A percentile compares a stretch with the other conserved stretches of the same genome.
Conservation (phyloP, 2,329 filamentous ascomycete genomes). For the Paecilomyces sp. region DNA sequence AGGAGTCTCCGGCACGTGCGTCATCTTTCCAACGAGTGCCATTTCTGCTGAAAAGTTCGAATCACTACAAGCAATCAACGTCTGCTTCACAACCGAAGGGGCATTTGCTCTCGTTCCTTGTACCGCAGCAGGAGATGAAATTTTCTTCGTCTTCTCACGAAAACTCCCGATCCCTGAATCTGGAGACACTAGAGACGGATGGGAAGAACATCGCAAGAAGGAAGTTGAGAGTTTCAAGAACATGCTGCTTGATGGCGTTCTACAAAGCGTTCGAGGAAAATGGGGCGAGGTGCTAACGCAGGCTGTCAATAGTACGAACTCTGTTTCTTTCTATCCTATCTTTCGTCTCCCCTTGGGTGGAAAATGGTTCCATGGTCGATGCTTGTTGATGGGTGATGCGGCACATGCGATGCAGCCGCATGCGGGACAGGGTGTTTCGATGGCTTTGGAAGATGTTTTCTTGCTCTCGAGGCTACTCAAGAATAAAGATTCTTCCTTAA, state of each 20-base stretch:
- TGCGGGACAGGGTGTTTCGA: conserved; percentile 46
- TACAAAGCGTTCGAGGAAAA: conserved; percentile 7
- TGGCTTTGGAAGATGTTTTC: conserved; percentile 46
- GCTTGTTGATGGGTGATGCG: conserved; percentile 27
- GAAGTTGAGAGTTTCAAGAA: conserved; percentile 18
- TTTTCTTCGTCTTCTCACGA: conserved; percentile 23
- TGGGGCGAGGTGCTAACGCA: conserved; percentile 14
- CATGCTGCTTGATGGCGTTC: conserved; percentile 7
- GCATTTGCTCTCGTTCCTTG: conserved; percentile 16
- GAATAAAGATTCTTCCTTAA: conserved; percentile 8
- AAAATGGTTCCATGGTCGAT: conserved; percentile 24
- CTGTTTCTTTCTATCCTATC: conserved; percentile 26
- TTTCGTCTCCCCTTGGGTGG: conserved; percentile 25
- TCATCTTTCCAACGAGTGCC: conserved; percentile 7
- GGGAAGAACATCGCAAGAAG: conserved; percentile 18
- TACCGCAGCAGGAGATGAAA: conserved; percentile 11
- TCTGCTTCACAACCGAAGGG: conserved; percentile 16
- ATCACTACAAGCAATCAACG: background rate
- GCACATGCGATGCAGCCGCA: conserved; percentile 28
- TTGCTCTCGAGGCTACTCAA: conserved; percentile 19
- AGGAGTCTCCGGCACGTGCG: conserved; percentile 15
- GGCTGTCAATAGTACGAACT: conserved; percentile 7
- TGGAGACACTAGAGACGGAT: conserved; percentile 17
- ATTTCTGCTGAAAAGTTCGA: conserved; percentile 1
- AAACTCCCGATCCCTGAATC: conserved; percentile 15